These are phyloP conservation scores for Chimonanthus salicifolius DNA, from an alignment of 164 flowering plant species.

Conservation along the genomic window DNA sequence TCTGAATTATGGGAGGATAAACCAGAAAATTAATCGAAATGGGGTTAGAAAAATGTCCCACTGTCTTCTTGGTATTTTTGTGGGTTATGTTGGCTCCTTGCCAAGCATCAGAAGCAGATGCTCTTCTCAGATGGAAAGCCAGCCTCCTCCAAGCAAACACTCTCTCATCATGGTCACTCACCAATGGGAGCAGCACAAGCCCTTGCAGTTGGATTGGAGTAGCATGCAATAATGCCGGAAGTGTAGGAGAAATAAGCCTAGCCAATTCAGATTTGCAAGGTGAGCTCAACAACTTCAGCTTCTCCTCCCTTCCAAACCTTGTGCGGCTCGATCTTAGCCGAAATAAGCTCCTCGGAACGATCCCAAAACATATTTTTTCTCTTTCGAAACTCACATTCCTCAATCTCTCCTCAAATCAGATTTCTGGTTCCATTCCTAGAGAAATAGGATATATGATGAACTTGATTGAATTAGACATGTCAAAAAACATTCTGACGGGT, in stretches of 20 bases:
- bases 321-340: constrained; percentile 12
- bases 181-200: not conserved
- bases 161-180: constrained; percentile 2
- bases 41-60: not conserved
- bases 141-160: not conserved
- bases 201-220: constrained; percentile 22
- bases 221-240: constrained; percentile 11
- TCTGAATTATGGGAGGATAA: not conserved
- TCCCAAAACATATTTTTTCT: constrained; percentile 17
- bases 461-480: constrained; percentile 16
- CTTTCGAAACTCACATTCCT: constrained; percentile 20
- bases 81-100: not conserved
- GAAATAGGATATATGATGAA: constrained; percentile 20
- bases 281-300: constrained; percentile 13
- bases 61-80: not conserved
- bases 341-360: constrained; percentile 10
- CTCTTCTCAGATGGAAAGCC: constrained; percentile 5
- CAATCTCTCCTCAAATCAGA: constrained; percentile 16
- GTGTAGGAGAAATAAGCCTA: constrained; percentile 11
- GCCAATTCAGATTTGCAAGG: constrained; percentile 7
- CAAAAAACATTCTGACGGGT: constrained; percentile 16
- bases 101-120: not conserved
- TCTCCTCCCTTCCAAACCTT: constrained; percentile 23
- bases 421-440: constrained; percentile 19
- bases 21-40: not conserved